phyloP scores from a whole-genome alignment of 1,139 yeast species.

The Candida mesenterica region DNA sequence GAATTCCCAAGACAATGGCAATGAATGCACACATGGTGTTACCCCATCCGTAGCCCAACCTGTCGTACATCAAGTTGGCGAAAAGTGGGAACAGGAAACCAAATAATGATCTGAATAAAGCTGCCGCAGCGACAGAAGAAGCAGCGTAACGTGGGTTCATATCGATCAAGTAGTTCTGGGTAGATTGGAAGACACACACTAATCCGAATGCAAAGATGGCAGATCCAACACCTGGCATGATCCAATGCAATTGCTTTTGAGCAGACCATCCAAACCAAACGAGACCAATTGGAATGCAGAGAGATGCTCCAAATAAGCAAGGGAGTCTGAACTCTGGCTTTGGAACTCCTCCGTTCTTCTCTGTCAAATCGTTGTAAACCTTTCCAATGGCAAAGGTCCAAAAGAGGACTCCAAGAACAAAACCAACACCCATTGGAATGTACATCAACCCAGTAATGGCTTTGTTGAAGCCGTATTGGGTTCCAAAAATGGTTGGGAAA shows the following conservation, averaged over 20 bases:
- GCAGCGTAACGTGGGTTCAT: constrained; percentile 47
- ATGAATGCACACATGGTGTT: constrained; percentile 45
- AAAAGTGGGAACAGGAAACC: constrained; percentile 46
- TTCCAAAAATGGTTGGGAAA: constrained; percentile 37
- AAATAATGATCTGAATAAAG: constrained; percentile 43
- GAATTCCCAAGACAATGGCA: constrained; percentile 40
- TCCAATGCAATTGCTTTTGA: constrained; percentile 41
- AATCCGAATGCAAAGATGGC: constrained; percentile 45
- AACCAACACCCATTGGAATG: constrained; percentile 47
- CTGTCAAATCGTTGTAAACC: constrained; percentile 29
- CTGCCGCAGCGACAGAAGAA: constrained; percentile 47
- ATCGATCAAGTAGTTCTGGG: constrained; percentile 45
- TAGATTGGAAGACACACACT: constrained; percentile 44
- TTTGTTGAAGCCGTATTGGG: constrained; percentile 35
- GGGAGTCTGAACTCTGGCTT: constrained; percentile 48
- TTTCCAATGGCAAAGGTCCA: constrained; percentile 38
- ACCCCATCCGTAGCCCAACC: constrained; percentile 46
- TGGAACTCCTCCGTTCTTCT: constrained; percentile 33
- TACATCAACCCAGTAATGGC: constrained; percentile 43
- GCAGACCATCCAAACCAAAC: constrained; percentile 51
- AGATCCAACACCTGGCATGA: constrained; percentile 46
- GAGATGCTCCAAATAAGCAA: constrained; percentile 36
- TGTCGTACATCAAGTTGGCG: constrained; percentile 39
- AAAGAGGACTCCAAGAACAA: constrained; percentile 36
- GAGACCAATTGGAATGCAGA: constrained; percentile 40